A percentile compares a stretch with the other conserved stretches of the same genome.
phyloP scores from a whole-genome alignment of 495 filamentous ascomycete genomes.

The Penicillium cosmopolitanum region DNA sequence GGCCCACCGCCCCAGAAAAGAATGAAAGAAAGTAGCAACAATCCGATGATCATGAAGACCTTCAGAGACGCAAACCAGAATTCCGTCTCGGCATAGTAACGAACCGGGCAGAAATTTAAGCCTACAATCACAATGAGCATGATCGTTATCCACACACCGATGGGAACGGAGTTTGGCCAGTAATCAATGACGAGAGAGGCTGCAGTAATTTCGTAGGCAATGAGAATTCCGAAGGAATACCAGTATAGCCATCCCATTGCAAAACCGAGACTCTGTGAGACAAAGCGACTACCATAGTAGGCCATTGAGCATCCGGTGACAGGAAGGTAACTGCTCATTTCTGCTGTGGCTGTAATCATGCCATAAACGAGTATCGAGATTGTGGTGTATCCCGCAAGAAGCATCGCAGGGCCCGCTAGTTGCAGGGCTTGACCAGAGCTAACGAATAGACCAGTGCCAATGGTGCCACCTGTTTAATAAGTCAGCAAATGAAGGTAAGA shows the following conservation, averaged over 20 bases:
- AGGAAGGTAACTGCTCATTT: constrained; percentile 62
- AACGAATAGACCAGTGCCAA: constrained; percentile 24
- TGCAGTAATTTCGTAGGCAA: constrained; percentile 64
- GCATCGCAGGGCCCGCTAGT: constrained; percentile 57
- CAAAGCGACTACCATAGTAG: constrained; percentile 52
- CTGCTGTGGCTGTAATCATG: constrained; percentile 57
- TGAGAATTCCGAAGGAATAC: constrained; percentile 63
- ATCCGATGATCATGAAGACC: constrained; percentile 14
- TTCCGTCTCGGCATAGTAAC: constrained; percentile 71
- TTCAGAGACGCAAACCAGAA: constrained; percentile 63
- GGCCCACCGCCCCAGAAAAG: constrained; percentile 62
- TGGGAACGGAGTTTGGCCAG: constrained; percentile 49
- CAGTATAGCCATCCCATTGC: constrained; percentile 58
- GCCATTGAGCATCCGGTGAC: constrained; percentile 52
- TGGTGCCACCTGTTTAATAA: neutral
- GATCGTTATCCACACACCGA: constrained; percentile 68
- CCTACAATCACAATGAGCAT: constrained; percentile 66
- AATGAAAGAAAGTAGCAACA: constrained; percentile 59
- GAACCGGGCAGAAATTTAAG: constrained; percentile 67
- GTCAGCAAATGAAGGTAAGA: neutral
- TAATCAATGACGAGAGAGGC: constrained; percentile 69
- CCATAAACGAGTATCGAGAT: constrained; percentile 56
- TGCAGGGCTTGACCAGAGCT: constrained; percentile 59
- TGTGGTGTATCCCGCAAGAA: constrained; percentile 61
- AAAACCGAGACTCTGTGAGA: constrained; percentile 59